Evolutionary conservation across 2,329 filamentous ascomycete genomes (phyloP), one percentile per base, ranked within the genome.

Genomic region (Colletotrichum trifolii): DNA sequence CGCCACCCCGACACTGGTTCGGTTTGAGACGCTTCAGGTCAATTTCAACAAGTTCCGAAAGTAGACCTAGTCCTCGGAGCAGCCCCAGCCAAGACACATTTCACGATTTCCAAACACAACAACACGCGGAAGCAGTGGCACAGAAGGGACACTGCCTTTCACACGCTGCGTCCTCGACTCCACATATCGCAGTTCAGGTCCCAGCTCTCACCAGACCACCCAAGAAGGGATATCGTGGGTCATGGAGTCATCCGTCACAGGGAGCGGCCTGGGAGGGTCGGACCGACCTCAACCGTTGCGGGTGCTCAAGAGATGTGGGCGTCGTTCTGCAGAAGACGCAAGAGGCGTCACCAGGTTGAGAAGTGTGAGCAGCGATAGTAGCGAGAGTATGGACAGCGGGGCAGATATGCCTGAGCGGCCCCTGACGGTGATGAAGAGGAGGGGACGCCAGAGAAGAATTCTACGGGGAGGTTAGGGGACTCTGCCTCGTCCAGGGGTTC

Each of bases 281-380:
- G 75, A 74, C 69, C 71, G 72, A 60, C 81, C 83, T 15, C 77
- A 77, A 38, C 85, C 86, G 10, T 72, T 87, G 39, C 80, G 82
- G 45, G 83, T 87, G 70, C 72, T 81, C 70, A 87, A 85, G 71
- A 75, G 75, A 70, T 15, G 65, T 66, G 60, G 54, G 64, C 7
- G 48, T 57, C n/a, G 47, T 40, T 9, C 25, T 53, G 40, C 52
- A 62, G 39, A 46, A 35, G 12, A 40, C 47, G 13, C 9, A 10
- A 12, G 54, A 66, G 33, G 45, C 59, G 63, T 57, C 11, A 70
- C 68, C 70, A 59, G 71, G 39, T 34, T 54, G 35, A 67, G 64
- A 35, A 67, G 47, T 11, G 65, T 50, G 42, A 76, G 73, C 63
- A 57, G 65, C 15, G 58, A 56, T 12, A 77, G 73, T 1, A 64